Base-by-base conservation (phyloP, 2,329 filamentous ascomycete species). In the Paraphaeosphaeria sporulosa region DNA sequence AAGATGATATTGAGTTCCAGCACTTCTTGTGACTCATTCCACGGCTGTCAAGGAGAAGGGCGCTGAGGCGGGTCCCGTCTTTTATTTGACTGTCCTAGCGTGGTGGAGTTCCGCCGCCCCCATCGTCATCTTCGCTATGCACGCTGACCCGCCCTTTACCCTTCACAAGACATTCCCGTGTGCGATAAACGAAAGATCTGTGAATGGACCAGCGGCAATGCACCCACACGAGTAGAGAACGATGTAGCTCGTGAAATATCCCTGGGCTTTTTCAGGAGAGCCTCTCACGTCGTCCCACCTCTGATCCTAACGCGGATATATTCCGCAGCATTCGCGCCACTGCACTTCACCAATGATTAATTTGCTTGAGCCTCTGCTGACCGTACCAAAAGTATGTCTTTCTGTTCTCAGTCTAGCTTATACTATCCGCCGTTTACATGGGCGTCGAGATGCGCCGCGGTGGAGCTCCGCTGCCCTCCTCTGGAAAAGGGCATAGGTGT, bases 81-180 rank as follows among this genome's bases (percentile, higher is more conserved):
- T n/a, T 17, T 32, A 53, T 21, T 53, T 42, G 32, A 43, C 23
- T 19, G 50, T 38, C 19, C 19, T 25, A 17, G 15, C 23, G 15
- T 15, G 36, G 50, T 25, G 50, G 50, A 53, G 32, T 38, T 53
- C 50, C 50, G 32, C 50, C 17, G 21, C 21, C n/a, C n/a, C n/a
- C n/a, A n/a, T n/a, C n/a, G n/a, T n/a, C n/a, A n/a, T n/a, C n/a
- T n/a, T n/a, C n/a, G 19, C 44, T 13, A 47, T 17, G 21, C 36
- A 17, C 40, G 9, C 40, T 21, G 9, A 43, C 19, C 6, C n/a
- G 40, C n/a, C 7, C 17, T 19, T 9, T n/a, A 5, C 40, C 40
- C n/a, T 43, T 43, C 17, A 3, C 36, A 4, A 13, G 10, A 38
- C 36, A 38, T 17, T 5, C 4, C 36, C 36, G 15, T 3, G 36